These are phyloP conservation scores for Ascochyta koolunga DNA, from an alignment of 2,329 filamentous ascomycete species.

Conservation along the genomic window DNA sequence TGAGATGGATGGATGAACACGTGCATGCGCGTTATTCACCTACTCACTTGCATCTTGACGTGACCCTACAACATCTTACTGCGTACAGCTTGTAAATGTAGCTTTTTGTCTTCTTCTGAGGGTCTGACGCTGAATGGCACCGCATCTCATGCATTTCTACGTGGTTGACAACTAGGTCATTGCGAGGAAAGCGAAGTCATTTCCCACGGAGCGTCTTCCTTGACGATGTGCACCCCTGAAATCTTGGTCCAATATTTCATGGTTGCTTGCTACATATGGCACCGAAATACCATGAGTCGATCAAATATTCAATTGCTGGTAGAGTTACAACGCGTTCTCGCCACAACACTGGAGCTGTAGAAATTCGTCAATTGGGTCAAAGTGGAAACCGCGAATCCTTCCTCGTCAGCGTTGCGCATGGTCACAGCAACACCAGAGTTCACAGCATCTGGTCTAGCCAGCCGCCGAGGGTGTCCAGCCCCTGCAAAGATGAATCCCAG, in stretches of 20 bases:
- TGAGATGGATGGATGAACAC: not conserved
- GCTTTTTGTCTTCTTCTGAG: not conserved
- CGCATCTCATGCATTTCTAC: not conserved
- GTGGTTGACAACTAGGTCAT: not conserved
- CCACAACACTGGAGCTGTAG: not conserved
- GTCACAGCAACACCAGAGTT: not conserved
- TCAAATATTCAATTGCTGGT: not conserved
- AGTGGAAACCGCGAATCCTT: too few species aligned
- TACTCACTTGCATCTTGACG: not conserved
- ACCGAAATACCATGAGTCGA: not conserved
- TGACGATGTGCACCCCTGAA: not conserved
- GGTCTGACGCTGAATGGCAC: not conserved
- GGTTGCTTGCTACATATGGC: not conserved
- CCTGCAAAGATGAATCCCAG: not conserved
- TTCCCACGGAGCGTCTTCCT: not conserved
- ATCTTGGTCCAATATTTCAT: not conserved
- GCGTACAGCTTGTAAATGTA: not conserved
- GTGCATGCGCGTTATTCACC: constrained; percentile 4
- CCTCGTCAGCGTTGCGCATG: not conserved
- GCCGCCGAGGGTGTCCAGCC: not conserved
- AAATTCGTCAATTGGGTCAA: too few species aligned
- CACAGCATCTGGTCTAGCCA: constrained; percentile 2
- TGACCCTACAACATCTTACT: not conserved
- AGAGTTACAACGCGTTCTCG: not conserved
- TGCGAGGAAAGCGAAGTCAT: constrained; percentile 7